Conservation (phyloP, 208 protist genomes). For the Ichthyophonus hoferi region DNA sequence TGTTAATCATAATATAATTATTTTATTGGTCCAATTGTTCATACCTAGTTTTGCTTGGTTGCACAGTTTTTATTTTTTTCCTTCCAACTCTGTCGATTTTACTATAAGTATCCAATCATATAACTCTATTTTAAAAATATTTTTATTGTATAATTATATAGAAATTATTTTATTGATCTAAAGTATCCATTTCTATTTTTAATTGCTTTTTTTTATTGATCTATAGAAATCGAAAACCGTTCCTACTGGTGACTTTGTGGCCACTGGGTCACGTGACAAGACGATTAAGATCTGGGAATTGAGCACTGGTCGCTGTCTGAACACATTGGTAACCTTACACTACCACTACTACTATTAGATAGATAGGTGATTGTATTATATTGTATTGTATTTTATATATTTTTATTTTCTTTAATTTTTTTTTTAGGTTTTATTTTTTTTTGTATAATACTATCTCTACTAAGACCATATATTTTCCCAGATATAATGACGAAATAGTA, state of each 20-base stretch:
- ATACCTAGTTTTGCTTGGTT: no score
- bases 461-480: constrained; percentile 37
- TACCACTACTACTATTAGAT: background rate
- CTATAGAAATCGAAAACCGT: background rate
- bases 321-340: constrained; percentile 28
- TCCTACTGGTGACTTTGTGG: constrained; percentile 23
- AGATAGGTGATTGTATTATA: background rate
- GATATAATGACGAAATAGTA: background rate
- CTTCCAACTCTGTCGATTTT: no score
- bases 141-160: no score
- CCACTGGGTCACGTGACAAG: constrained; percentile 50
- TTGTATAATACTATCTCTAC: constrained; percentile 42
- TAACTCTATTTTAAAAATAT: no score
- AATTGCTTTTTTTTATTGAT: background rate
- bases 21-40: no score
- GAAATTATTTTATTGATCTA: no score
- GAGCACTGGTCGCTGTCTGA: constrained; percentile 36
- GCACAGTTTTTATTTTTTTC: no score
- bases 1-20: no score
- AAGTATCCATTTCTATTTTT: no score
- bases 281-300: constrained; percentile 53
- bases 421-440: background rate
- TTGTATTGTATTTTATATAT: background rate
- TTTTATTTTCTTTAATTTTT: background rate
- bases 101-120: no score